phyloP scores from a whole-genome alignment of 1,284 basidiomycete species.

The Marasmius sp. region DNA sequence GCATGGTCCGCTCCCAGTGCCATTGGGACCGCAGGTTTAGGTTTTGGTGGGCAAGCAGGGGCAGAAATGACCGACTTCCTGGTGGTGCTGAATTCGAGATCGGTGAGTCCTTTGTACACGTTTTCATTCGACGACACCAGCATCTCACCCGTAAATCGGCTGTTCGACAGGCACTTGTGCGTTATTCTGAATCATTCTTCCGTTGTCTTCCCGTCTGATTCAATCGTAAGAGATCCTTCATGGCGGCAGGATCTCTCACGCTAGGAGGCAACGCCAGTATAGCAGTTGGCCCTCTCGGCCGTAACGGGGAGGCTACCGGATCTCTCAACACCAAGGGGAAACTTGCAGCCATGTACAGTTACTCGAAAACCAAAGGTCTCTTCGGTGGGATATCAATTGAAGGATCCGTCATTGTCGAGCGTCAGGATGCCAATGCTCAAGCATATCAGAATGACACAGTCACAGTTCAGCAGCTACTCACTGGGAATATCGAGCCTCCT shows the following conservation, averaged over 20 bases:
- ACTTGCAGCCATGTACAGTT: conserved; percentile 95
- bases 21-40: conserved; percentile 93
- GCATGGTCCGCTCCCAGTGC: conserved; percentile 95
- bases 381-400: conserved; percentile 88
- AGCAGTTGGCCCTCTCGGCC: conserved; percentile 90
- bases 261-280: conserved; percentile 93
- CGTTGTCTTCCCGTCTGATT: conserved; percentile 29
- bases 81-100: conserved; percentile 84
- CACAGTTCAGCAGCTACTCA: conserved; percentile 77
- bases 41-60: conserved; percentile 82
- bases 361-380: conserved; percentile 92
- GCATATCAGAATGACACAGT: conserved; percentile 74
- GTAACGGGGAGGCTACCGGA: conserved; percentile 92
- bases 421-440: conserved; percentile 86
- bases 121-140: conserved; percentile 15
- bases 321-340: conserved; percentile 85
- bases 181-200: conserved; percentile 25
- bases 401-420: conserved; percentile 92
- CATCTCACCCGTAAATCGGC: conserved; percentile 3
- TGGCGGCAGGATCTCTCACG: conserved; percentile 91
- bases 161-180: conserved; percentile 55
- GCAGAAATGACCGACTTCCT: conserved; percentile 95
- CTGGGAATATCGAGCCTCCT: conserved; percentile 73
- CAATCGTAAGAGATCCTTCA: conserved; percentile 75
- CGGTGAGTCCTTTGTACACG: conserved; percentile 44